Conservation (phyloP, 192 early-diverging fungal species). For the Podila clonocystis region DNA sequence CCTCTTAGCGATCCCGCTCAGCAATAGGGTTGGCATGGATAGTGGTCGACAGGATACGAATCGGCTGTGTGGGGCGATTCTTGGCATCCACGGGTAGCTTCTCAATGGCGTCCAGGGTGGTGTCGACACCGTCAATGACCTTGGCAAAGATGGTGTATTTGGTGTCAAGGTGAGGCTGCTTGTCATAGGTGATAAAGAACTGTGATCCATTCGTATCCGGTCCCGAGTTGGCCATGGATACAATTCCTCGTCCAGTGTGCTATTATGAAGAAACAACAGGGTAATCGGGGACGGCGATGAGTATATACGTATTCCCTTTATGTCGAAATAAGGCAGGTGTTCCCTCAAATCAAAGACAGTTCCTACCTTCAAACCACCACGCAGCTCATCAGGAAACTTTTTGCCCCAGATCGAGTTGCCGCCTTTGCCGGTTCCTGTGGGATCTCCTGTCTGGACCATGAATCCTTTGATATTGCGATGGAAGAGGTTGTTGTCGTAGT, state of each 20-base stretch:
- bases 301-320: too few relatives aligned
- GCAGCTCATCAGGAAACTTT: constrained; percentile 85
- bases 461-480: constrained; percentile 89
- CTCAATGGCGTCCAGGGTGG: constrained; percentile 86
- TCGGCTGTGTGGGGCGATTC: constrained; percentile 79
- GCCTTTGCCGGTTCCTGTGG: constrained; percentile 87
- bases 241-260: constrained; percentile 88
- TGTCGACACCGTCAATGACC: constrained; percentile 89
- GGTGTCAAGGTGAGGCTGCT: constrained; percentile 87
- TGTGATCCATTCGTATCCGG: constrained; percentile 91
- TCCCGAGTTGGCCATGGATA: constrained; percentile 94
- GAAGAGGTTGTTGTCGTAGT: constrained; percentile 89
- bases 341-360: not conserved
- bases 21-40: constrained; percentile 97
- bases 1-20: constrained; percentile 56
- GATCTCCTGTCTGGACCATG: constrained; percentile 93
- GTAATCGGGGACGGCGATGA: not conserved
- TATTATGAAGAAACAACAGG: constrained; percentile 28
- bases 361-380: constrained; percentile 74
- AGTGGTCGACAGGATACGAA: constrained; percentile 78
- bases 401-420: constrained; percentile 88
- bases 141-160: constrained; percentile 95
- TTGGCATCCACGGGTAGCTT: constrained; percentile 87
- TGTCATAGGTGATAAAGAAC: constrained; percentile 91
- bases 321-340: too few relatives aligned